Conservation (phyloP, 805 yeast genomes). For the Saturnispora serradocipensis region DNA sequence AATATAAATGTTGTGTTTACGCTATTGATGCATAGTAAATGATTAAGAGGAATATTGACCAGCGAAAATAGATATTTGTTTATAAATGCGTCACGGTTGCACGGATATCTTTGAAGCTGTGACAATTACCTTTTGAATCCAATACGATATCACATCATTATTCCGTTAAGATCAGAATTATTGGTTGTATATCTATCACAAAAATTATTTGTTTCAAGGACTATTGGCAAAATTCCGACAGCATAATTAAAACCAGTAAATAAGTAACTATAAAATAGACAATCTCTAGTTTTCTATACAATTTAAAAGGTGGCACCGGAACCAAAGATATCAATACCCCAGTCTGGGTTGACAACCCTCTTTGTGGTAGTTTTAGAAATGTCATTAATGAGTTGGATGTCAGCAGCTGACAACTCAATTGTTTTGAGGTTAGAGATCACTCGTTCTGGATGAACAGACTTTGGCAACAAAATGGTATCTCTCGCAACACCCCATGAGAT, state of each 20-base stretch:
- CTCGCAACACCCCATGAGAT: slow-evolving; percentile 53
- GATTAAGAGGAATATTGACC: no score
- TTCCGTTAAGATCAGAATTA: no score
- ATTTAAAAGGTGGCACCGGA: neutral
- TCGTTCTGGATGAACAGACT: slow-evolving; percentile 26
- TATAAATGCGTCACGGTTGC: no score
- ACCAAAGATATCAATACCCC: slow-evolving; percentile 12
- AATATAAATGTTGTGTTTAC: no score
- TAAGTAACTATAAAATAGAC: neutral
- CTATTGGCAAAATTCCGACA: no score
- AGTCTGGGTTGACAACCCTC: slow-evolving; percentile 12
- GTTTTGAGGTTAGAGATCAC: slow-evolving; percentile 30
- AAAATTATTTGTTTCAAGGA: no score
- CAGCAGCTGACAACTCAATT: slow-evolving; percentile 29
- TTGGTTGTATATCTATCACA: no score
- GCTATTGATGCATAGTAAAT: no score
- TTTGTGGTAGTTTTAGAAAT: slow-evolving; percentile 3
- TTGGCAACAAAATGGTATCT: slow-evolving; percentile 35
- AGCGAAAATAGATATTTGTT: no score
- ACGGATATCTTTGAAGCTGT: no score
- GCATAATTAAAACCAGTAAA: neutral
- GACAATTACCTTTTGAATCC: no score
- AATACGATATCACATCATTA: no score
- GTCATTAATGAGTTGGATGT: slow-evolving; percentile 24
- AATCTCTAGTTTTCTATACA: neutral